Evolutionary conservation across 2,329 filamentous ascomycete genomes (phyloP).

Genomic region (Pseudogymnoascus sp.): DNA sequence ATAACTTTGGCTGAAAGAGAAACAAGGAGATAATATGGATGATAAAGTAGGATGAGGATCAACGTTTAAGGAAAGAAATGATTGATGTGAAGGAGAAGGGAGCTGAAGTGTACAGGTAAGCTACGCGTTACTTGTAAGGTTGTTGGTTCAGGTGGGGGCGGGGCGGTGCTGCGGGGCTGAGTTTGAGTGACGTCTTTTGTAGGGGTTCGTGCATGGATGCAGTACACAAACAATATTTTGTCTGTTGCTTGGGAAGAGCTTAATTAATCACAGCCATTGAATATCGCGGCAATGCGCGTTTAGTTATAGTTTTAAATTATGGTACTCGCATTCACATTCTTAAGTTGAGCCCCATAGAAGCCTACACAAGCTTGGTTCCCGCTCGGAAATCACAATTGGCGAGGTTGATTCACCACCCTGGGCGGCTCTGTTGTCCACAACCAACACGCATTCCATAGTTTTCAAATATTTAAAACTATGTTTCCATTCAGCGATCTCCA

Average conservation of each 20-base stretch:
- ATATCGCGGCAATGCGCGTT: neutral
- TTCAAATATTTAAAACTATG: too few relatives aligned
- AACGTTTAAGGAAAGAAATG: neutral
- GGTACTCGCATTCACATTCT: too few relatives aligned
- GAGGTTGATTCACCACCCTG: too few relatives aligned
- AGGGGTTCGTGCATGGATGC: neutral
- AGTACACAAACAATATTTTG: neutral
- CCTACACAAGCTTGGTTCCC: too few relatives aligned
- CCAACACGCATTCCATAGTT: too few relatives aligned
- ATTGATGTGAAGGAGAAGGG: neutral
- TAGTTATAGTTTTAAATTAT: neutral
- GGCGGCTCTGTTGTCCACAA: too few relatives aligned
- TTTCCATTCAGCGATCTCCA: too few relatives aligned
- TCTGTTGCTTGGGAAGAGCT: neutral
- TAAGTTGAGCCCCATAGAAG: too few relatives aligned
- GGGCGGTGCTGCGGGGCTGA: slow-evolving; percentile 6
- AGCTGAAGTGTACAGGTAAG: neutral
- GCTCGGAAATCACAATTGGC: too few relatives aligned
- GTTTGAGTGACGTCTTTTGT: neutral
- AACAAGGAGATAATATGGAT: neutral
- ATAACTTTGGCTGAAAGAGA: neutral
- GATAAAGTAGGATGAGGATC: neutral
- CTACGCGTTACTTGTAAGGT: neutral
- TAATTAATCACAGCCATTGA: neutral
- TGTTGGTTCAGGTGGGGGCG: neutral